Evolutionary conservation across 2,329 filamentous ascomycete genomes (phyloP).

Genomic region (Sordariomycetes sp.): DNA sequence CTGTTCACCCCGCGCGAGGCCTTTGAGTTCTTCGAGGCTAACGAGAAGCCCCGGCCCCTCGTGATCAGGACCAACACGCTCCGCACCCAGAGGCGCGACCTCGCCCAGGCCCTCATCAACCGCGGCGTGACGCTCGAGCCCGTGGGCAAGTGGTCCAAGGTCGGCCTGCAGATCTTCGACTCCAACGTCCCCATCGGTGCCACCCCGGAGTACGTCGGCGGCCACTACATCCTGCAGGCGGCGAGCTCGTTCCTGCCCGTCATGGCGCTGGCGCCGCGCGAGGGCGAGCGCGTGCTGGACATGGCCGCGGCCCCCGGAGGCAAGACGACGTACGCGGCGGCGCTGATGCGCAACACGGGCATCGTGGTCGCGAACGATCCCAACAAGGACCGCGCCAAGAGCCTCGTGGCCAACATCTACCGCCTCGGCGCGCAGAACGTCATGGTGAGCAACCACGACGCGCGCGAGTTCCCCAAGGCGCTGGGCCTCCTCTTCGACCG

Average conservation of each 20-base stretch:
- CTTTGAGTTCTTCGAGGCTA: conserved; percentile 97
- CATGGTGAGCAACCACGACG: conserved; percentile 92
- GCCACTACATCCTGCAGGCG: conserved; percentile 95
- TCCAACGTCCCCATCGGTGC: conserved; percentile 76
- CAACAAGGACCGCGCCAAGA: conserved; percentile 86
- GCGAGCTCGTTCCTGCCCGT: conserved; percentile 95
- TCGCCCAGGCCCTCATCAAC: conserved; percentile 90
- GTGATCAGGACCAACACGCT: conserved; percentile 97
- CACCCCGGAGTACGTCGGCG: conserved; percentile 92
- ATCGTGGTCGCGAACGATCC: conserved; percentile 94
- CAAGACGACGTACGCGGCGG: conserved; percentile 94
- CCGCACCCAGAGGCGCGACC: conserved; percentile 62
- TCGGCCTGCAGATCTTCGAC: conserved; percentile 94
- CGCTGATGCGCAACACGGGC: conserved; percentile 92
- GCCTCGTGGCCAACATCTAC: conserved; percentile 96
- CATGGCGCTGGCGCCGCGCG: conserved; percentile 92
- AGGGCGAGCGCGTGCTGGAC: conserved; percentile 84
- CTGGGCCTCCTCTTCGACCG: conserved; percentile 86
- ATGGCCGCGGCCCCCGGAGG: conserved; percentile 93
- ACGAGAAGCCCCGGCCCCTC: conserved; percentile 86
- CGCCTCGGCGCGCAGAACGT: conserved; percentile 88
- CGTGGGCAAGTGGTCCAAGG: conserved; percentile 97
- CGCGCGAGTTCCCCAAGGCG: conserved; percentile 83
- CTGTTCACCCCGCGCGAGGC: conserved; percentile 90
- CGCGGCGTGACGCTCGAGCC: conserved; percentile 93